These are phyloP conservation scores for Starmerella ratchasimensis DNA, from an alignment of 805 yeast species.

Conservation along the genomic window DNA sequence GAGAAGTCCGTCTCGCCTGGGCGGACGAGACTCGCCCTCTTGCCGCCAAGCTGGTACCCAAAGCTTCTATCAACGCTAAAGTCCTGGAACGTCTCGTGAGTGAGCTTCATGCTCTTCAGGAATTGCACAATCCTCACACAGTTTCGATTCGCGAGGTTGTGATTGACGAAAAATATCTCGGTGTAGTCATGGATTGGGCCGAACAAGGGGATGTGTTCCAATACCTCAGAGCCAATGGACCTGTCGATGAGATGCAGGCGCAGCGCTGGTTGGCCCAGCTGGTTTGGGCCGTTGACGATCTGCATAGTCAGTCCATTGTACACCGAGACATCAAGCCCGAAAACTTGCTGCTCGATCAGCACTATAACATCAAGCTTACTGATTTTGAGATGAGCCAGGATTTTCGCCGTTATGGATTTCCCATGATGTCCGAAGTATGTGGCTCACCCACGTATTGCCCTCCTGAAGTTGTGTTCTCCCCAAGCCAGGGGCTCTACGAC, in stretches of 20 bases:
- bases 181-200: constrained; percentile 61
- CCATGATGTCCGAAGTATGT: constrained; percentile 66
- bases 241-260: constrained; percentile 29
- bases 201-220: constrained; percentile 41
- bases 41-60: constrained; percentile 78
- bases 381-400: constrained; percentile 72
- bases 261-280: constrained; percentile 49
- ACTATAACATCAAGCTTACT: constrained; percentile 53
- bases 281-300: constrained; percentile 55
- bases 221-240: constrained; percentile 24
- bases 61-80: constrained; percentile 52
- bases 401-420: constrained; percentile 29
- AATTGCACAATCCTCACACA: constrained; percentile 58
- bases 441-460: constrained; percentile 96
- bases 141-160: constrained; percentile 52
- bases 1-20: constrained; percentile 94
- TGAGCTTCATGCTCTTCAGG: constrained; percentile 60
- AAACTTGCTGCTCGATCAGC: constrained; percentile 50
- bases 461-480: constrained; percentile 40
- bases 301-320: constrained; percentile 55
- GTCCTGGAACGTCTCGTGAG: constrained; percentile 69
- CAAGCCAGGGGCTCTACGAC: constrained; percentile 31
- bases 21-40: constrained; percentile 39
- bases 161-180: constrained; percentile 43
- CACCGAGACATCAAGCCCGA: constrained; percentile 91